Base-by-base conservation (phyloP, 768 basidiomycete species). In the Panaeolus papilionaceus region DNA sequence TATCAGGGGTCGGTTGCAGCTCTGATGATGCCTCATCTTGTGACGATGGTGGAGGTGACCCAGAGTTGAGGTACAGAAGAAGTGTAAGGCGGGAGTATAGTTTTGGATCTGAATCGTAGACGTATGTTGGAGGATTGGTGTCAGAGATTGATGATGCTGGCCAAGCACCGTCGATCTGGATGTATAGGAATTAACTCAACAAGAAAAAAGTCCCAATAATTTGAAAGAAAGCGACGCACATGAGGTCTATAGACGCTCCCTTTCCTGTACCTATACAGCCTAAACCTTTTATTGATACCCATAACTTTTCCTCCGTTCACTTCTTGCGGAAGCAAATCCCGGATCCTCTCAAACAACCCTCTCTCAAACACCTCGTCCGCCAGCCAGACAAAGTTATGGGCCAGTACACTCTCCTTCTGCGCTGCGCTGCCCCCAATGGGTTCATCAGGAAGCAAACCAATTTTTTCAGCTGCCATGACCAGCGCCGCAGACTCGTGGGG, bases 321-420 rank as follows among this genome's bases (percentile, higher is more conserved):
- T 0, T 69, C 75, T 44, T 78, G 79, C 11, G 85, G 84, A 6
- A 85, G 72, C 63, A 81, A 76, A 38, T 78, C 78, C n/a, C 78
- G 72, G 26, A 86, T 79, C n/a, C 83, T 75, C 33, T 71, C 66
- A 68, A 81, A 85, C 63, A 87, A 75, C 23, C 77, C 77, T 0
- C 73, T 70, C 39, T 83, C 75, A 71, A 87, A 85, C 16, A 68
- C 68, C 7, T 73, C 65, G 71, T 87, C 85, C 0, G 86, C 84
- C 18, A 87, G 78, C 86, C 86, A 87, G 66, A 85, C 81, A 62
- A 87, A 75, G 72, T 86, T 86, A 68, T 84, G 82, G 0, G 84
- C 83, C 0, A 84, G 78, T 4, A 85, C 82, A 18, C 82, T 83
- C 2, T 80, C 77, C 58, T 85, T 78, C 65, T 82, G 79, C 5